phyloP scores from a whole-genome alignment of 2,329 filamentous ascomycete genomes.

The Aspergillus sp. region DNA sequence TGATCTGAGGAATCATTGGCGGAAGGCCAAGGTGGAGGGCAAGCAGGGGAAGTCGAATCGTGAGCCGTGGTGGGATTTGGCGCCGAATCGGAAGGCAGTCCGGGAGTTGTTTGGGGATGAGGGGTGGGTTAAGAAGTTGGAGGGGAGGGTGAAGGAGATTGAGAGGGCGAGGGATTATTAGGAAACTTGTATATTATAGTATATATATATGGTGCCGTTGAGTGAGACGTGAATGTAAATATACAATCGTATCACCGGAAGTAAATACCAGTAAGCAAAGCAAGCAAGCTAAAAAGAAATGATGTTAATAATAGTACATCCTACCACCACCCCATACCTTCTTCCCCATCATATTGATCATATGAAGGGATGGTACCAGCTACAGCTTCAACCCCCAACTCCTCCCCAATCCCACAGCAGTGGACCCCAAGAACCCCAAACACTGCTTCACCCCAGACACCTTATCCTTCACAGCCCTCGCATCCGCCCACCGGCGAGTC shows the following conservation, averaged over 20 bases:
- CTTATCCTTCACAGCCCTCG: conserved; percentile 62
- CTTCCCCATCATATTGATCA: neutral
- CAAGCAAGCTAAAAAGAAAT: neutral
- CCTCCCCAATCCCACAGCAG: conserved; percentile 77
- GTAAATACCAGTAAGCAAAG: neutral
- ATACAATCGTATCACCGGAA: conserved; percentile 1
- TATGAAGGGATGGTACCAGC: too few species aligned
- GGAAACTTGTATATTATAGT: too few species aligned
- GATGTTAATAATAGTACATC: conserved; percentile 8
- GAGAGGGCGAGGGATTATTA: neutral
- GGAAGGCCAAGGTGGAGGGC: neutral
- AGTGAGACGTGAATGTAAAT: neutral
- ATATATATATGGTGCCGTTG: too few species aligned
- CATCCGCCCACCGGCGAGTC: conserved; percentile 71
- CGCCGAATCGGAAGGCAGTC: conserved; percentile 33
- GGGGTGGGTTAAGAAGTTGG: conserved; percentile 31
- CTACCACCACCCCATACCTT: neutral
- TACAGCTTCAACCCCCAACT: conserved; percentile 85
- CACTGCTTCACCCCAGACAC: conserved; percentile 70
- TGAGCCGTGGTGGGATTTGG: conserved; percentile 37
- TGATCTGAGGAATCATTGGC: conserved; percentile 24
- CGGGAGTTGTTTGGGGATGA: conserved; percentile 27
- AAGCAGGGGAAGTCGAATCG: neutral
- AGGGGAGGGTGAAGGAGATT: conserved; percentile 17
- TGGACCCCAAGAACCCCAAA: conserved; percentile 77